Base-by-base conservation (phyloP, 192 early-diverging fungal species). In the Polychytrium aggregatum region DNA sequence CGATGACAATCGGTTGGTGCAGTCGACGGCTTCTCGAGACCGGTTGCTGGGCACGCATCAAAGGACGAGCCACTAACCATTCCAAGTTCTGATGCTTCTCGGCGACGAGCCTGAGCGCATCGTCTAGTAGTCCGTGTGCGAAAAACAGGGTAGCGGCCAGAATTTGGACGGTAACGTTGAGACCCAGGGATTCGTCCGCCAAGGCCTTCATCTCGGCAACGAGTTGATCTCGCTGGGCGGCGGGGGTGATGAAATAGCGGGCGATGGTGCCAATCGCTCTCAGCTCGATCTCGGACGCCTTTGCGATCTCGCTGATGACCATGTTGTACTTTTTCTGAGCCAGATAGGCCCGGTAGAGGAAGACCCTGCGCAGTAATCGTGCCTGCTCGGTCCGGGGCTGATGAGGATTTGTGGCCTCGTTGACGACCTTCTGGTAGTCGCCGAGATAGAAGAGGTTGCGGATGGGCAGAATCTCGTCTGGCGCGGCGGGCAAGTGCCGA, bases 281-380 rank as follows among this genome's bases (percentile, higher is more conserved):
- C 18, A 92, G 79, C 33, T 81, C 77, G 10, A 79, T 46, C 1
- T 67, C 52, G 39, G 56, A 45, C 22, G 75, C 37, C 8, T 51
- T 51, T 0, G 70, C 55, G 33, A 90, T 74, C 41, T 88, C 85
- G 45, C 64, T 56, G 17, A 86, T 62, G 20, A 86, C 81, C 44
- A 79, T 51, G 25, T 50, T 10, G 68, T 76, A 72, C 40, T 86
- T 78, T 48, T 77, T 77, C 55, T 83, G 88, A 34, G 83, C 86
- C 28, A 93, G 57, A 50, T 86, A 79, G 5, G 94, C 74, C 21
- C 91, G 83, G 62, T 84, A 83, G 38, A 88, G 71, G 13, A 84
- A 77, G 5, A 76, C 67, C 56, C 82, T 64, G 27, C 75, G 74
- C 48, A 87, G 80, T 6, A 46, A 24, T 42, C 48, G 34, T 9